Evolutionary conservation across 1,284 basidiomycete genomes (phyloP), one percentile per base, ranked within the genome.

Genomic region (Naganishia cerealis): DNA sequence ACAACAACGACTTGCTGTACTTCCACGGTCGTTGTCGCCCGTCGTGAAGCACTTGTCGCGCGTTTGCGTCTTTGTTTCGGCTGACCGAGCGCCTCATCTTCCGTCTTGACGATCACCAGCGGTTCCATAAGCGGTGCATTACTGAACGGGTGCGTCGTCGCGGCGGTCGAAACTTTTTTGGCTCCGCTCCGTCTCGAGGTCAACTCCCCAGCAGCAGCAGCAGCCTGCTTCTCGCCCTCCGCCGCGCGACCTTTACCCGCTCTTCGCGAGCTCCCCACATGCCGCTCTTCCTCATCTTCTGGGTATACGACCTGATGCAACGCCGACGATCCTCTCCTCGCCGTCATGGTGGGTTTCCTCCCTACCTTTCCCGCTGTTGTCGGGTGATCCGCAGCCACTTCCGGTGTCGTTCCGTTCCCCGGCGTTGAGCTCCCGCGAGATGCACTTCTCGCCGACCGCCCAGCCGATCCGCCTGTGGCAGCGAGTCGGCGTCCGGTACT

Each of bases 271-370:
- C 50, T 15, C 21, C 9, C 36, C 13, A 10, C 24, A 3, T 3
- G n/a, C 10, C 7, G 39, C 61, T 24, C 46, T 15, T 63, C 50
- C 15, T 63, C 61, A 50, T 52, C 61, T 21, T 63, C 61, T 12
- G 61, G 61, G 29, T 40, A 54, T 5, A 50, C 61, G 6, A 63
- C 61, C 13, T 63, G 61, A 10, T 63, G 61, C n/a, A 63, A 29
- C 40, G 46, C 21, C 10, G 61, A 63, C 36, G 61, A 54, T 0
- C 61, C 61, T n/a, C 61, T 50, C n/a, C 61, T 29, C 21, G 21
- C 21, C n/a, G 46, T 9, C 15, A n/a, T n/a, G 3, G 36, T n/a
- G 12, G 46, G 12, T 12, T 53, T 63, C 5, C 50, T 16, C 5
- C 38, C 39, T 3, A 13, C n/a, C 2, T 33, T 33, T 33, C 36